Evolutionary conservation across 2,329 filamentous ascomycete genomes (phyloP), one percentile per base, ranked within the genome.

Genomic region (Aspergillaceae sp.): DNA sequence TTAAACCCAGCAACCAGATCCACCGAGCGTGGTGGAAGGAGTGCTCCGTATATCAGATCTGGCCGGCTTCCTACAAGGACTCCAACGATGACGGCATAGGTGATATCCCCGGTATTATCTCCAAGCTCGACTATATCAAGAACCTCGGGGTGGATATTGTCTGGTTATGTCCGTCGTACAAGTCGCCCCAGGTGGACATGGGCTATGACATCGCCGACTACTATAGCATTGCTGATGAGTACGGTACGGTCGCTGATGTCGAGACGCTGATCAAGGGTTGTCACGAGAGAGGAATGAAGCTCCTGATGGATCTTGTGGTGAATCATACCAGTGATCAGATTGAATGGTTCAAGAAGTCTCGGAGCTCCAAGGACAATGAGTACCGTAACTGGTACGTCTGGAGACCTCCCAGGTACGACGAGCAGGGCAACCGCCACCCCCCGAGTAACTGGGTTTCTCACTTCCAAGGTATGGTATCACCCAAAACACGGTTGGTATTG

Each of bases 241-340:
- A 86, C 54, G 84, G 84, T 34, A 82, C 80, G 1, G 69, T 87
- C 5, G 69, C 73, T 48, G 82, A 87, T 57, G 77, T 86, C 42
- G 80, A 86, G 47, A 64, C 67, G 0, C 62, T 87, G 33, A 80
- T 86, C 42, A 58, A 73, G 28, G 77, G 76, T 40, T 74, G 78
- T 36, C 81, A 84, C 49, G 64, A 73, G 10, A 74, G 82, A 3
- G 80, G 76, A 3, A 86, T 89, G 77, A 80, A 78, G 53, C 66
- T 89, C 7, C 80, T 90, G 47, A 75, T 89, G 48, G 85, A 90
- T 58, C 71, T 90, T 3, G 86, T 90, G 2, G 76, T 89, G 50
- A 91, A 89, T 54, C 86, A 91, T 60, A 88, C 84, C 0, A 84
- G 80, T 2, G 78, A 84, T 51, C 74, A 86, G 60, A 82, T 87